Conservation (phyloP, 305 asterid species). For the Plantago coronopus region DNA sequence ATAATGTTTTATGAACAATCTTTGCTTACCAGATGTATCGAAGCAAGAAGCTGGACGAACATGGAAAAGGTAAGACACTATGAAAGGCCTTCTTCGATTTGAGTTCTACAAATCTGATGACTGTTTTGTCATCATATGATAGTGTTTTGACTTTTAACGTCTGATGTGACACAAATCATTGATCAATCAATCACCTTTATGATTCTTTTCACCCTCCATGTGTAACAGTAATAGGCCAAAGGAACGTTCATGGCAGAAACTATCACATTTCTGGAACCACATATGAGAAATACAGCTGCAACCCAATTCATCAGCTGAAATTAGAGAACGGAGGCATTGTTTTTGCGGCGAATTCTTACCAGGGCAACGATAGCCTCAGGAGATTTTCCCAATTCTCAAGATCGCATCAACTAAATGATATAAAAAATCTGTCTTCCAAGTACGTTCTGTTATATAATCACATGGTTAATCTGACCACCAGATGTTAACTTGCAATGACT, state of each 20-base stretch:
- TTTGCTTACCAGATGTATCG: slow-evolving; percentile 73
- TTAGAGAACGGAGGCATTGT: slow-evolving; percentile 63
- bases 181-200: neutral
- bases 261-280: slow-evolving; percentile 31
- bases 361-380: slow-evolving; percentile 11
- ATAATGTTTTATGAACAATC: slow-evolving; percentile 5
- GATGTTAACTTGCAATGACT: too few species aligned
- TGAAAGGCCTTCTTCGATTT: neutral
- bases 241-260: slow-evolving; percentile 44
- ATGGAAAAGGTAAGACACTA: slow-evolving; percentile 61
- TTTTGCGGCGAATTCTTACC: slow-evolving; percentile 27
- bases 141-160: neutral
- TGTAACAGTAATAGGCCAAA: slow-evolving; percentile 61
- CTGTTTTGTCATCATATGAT: neutral
- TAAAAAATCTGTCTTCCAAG: slow-evolving; percentile 36
- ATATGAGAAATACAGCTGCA: slow-evolving; percentile 34
- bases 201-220: slow-evolving; percentile 6
- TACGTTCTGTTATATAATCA: slow-evolving; percentile 8
- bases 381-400: slow-evolving; percentile 16
- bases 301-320: slow-evolving; percentile 49
- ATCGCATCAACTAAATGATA: slow-evolving; percentile 19
- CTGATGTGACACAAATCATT: neutral
- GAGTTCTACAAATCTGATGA: too few species aligned
- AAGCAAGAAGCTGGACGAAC: slow-evolving; percentile 80
- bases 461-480: neutral